Evolutionary conservation across 2,329 filamentous ascomycete genomes (phyloP).

Genomic region (Diaporthe australafricana): DNA sequence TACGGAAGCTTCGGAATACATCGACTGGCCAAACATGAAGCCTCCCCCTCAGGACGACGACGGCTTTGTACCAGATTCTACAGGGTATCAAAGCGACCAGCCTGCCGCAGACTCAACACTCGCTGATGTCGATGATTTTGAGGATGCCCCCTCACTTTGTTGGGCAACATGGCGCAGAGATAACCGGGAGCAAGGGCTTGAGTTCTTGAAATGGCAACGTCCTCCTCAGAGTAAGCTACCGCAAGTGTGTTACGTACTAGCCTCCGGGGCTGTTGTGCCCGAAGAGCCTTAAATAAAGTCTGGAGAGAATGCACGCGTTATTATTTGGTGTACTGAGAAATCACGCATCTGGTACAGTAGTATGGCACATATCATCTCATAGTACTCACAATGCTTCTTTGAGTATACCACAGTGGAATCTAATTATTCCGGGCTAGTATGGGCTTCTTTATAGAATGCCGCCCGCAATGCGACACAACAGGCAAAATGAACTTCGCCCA

Average conservation of each 20-base stretch:
- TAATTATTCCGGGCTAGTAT: background rate
- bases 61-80: background rate
- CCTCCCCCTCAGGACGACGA: background rate
- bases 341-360: no score
- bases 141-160: no score
- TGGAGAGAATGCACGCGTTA: no score
- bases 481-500: background rate
- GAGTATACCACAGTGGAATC: background rate
- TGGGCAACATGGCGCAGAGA: background rate
- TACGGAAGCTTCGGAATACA: conserved; percentile 24
- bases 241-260: background rate
- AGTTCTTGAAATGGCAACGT: conserved; percentile 3
- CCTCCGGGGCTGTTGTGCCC: background rate
- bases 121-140: background rate
- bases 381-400: no score
- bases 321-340: no score
- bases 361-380: no score
- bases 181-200: background rate
- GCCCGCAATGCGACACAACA: background rate
- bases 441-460: background rate
- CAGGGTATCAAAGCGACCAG: background rate
- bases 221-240: background rate
- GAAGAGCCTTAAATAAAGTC: background rate
- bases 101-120: background rate
- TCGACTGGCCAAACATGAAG: conserved; percentile 20